A percentile compares a stretch with the other conserved stretches of the same genome.
Conservation (phyloP, 2,329 filamentous ascomycete genomes). For the Anthostomella pinea region DNA sequence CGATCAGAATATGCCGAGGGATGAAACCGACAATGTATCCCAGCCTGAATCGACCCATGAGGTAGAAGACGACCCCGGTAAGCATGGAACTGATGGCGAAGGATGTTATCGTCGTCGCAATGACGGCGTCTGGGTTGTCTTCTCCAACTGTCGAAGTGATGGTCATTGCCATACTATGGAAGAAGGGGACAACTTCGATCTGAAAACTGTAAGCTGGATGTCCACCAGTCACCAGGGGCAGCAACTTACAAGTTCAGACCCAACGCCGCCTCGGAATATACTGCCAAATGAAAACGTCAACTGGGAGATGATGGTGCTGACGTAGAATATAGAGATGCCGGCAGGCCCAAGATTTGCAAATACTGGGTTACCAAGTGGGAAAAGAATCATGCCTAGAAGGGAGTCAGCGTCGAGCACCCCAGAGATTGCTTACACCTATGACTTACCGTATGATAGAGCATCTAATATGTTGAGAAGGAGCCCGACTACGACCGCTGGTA, state of each 20-base stretch:
- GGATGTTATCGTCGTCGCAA: constrained; percentile 89
- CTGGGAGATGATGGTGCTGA: constrained; percentile 94
- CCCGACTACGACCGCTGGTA: constrained; percentile 86
- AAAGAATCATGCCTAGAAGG: constrained; percentile 77
- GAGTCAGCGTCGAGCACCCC: constrained; percentile 7
- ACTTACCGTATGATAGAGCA: constrained; percentile 82
- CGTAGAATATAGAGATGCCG: constrained; percentile 97
- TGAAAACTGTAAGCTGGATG: constrained; percentile 31
- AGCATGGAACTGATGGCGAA: constrained; percentile 89
- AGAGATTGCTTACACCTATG: neutral
- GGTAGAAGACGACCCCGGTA: constrained; percentile 87
- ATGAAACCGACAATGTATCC: constrained; percentile 97
- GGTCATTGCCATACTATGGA: constrained; percentile 94
- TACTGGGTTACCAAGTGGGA: constrained; percentile 81
- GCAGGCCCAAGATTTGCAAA: constrained; percentile 86
- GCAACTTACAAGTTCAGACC: constrained; percentile 79
- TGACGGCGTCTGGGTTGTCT: constrained; percentile 77
- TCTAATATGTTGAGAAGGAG: constrained; percentile 90
- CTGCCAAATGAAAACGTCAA: constrained; percentile 84
- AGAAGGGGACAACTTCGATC: constrained; percentile 98
- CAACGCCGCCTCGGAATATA: constrained; percentile 85
- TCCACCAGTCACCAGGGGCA: constrained; percentile 1
- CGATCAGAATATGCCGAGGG: constrained; percentile 90
- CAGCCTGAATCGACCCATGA: constrained; percentile 82
- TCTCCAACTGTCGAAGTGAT: constrained; percentile 78